These are phyloP conservation scores for Aspergillus sp. DNA, from an alignment of 2,329 filamentous ascomycete species.

Conservation along the genomic window DNA sequence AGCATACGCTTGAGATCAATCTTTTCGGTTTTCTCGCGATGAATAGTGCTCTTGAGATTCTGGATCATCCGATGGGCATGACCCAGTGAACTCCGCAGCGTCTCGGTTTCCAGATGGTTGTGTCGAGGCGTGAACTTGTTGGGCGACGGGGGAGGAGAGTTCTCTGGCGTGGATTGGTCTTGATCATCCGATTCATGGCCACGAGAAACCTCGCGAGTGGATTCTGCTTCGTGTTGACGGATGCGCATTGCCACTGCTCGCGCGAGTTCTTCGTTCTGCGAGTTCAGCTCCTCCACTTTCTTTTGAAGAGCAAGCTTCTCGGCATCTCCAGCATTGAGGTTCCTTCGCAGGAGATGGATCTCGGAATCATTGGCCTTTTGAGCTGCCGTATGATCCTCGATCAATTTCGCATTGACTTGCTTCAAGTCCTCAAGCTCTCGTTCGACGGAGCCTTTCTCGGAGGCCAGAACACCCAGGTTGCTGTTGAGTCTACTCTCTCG, in stretches of 20 bases:
- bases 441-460: conserved; percentile 76
- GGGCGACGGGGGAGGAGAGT: conserved; percentile 86
- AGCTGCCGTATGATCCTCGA: conserved; percentile 74
- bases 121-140: conserved; percentile 90
- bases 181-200: conserved; percentile 65
- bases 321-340: conserved; percentile 72
- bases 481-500: conserved; percentile 81
- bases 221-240: conserved; percentile 65
- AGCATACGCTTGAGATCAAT: conserved; percentile 92
- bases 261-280: conserved; percentile 88
- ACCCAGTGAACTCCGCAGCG: conserved; percentile 86
- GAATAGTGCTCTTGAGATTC: conserved; percentile 88
- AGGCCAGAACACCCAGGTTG: conserved; percentile 66
- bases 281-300: conserved; percentile 83
- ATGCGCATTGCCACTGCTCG: conserved; percentile 76
- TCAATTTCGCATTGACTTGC: conserved; percentile 72
- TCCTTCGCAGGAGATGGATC: conserved; percentile 78
- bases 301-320: conserved; percentile 77
- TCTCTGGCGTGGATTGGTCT: conserved; percentile 76
- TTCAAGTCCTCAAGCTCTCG: conserved; percentile 91
- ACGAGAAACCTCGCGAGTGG: conserved; percentile 59
- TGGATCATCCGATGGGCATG: conserved; percentile 97
- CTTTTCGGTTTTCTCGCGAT: conserved; percentile 98
- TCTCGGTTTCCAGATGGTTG: conserved; percentile 90
- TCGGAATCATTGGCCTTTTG: conserved; percentile 89